A percentile compares a stretch with the other conserved stretches of the same genome.
These are phyloP conservation scores for Pythium scleroteichum DNA, from an alignment of 352 stramenopile species.

Conservation along the genomic window DNA sequence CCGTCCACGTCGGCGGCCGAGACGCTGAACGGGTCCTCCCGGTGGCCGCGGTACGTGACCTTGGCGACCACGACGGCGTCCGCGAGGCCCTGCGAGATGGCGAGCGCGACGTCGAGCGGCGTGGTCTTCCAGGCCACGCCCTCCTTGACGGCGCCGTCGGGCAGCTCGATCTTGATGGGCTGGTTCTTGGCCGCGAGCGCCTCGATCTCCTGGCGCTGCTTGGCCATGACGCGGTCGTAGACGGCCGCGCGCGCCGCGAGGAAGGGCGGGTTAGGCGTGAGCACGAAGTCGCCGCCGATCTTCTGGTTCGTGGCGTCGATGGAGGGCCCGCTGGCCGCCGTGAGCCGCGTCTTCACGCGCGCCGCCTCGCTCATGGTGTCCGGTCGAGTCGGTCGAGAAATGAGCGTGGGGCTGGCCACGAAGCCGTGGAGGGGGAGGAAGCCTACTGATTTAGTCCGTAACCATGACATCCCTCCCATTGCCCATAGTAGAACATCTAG, in stretches of 20 bases:
- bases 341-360: conserved; percentile 80
- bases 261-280: conserved; percentile 85
- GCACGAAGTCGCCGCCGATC: conserved; percentile 82
- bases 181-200: conserved; percentile 81
- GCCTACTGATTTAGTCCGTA: not conserved
- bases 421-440: not conserved
- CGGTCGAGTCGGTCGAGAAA: not conserved
- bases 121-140: conserved; percentile 94
- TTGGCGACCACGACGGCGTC: conserved; percentile 93
- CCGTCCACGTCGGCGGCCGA: conserved; percentile 89
- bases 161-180: conserved; percentile 96
- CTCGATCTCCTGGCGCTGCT: conserved; percentile 67
- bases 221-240: conserved; percentile 85
- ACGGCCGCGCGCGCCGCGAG: conserved; percentile 73
- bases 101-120: conserved; percentile 95
- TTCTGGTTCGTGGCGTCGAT: conserved; percentile 60
- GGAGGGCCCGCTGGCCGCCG: conserved; percentile 67
- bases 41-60: conserved; percentile 81
- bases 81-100: conserved; percentile 95
- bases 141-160: conserved; percentile 94
- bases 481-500: too few species aligned
- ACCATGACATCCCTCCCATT: not conserved
- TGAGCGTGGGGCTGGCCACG: not conserved
- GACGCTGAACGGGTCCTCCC: conserved; percentile 76
- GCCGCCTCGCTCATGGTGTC: conserved; percentile 32